Percentiles rank a stretch among this genome's conserved stretches.
phyloP scores from a whole-genome alignment of 2,329 filamentous ascomycete genomes.

The Mariannaea sp. region DNA sequence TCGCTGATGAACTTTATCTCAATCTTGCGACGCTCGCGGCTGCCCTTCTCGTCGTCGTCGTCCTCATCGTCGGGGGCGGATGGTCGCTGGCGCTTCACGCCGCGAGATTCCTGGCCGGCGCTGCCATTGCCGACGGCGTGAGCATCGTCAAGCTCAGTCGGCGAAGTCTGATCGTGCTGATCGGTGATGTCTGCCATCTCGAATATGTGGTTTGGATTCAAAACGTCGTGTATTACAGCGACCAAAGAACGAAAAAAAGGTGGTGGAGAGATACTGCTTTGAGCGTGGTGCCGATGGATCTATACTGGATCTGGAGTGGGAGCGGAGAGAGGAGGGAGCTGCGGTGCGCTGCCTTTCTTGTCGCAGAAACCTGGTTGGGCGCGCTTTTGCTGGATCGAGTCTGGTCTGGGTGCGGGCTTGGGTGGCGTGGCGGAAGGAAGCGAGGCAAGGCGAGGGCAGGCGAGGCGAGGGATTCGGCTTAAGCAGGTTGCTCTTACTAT shows the following conservation, averaged over 20 bases:
- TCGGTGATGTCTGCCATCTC: slow-evolving; percentile 79
- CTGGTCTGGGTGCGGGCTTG: slow-evolving; percentile 41
- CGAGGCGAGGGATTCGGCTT: slow-evolving; percentile 29
- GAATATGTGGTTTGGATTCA: slow-evolving; percentile 33
- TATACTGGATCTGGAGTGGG: slow-evolving; percentile 68
- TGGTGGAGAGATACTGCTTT: slow-evolving; percentile 69
- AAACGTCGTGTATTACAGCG: slow-evolving; percentile 44
- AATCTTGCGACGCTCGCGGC: slow-evolving; percentile 98
- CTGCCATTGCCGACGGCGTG: slow-evolving; percentile 77
- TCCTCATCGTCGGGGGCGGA: slow-evolving; percentile 90
- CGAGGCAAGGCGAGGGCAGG: slow-evolving; percentile 43
- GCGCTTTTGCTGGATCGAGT: slow-evolving; percentile 46
- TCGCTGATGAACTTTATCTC: slow-evolving; percentile 99
- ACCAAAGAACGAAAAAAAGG: slow-evolving; percentile 51
- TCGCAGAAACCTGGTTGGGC: slow-evolving; percentile 62
- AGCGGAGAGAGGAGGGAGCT: slow-evolving; percentile 52
- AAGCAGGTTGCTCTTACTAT: slow-evolving; percentile 32
- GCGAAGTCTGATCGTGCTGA: slow-evolving; percentile 76
- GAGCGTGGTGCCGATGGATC: slow-evolving; percentile 68
- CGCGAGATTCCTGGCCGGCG: slow-evolving; percentile 71
- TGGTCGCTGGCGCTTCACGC: slow-evolving; percentile 86
- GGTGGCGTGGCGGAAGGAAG: slow-evolving; percentile 47
- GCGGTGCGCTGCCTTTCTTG: slow-evolving; percentile 52
- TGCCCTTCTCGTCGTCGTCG: slow-evolving; percentile 96
- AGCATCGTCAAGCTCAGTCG: slow-evolving; percentile 73